phyloP scores from a whole-genome alignment of 1,284 basidiomycete species.

The Naganishia albida region DNA sequence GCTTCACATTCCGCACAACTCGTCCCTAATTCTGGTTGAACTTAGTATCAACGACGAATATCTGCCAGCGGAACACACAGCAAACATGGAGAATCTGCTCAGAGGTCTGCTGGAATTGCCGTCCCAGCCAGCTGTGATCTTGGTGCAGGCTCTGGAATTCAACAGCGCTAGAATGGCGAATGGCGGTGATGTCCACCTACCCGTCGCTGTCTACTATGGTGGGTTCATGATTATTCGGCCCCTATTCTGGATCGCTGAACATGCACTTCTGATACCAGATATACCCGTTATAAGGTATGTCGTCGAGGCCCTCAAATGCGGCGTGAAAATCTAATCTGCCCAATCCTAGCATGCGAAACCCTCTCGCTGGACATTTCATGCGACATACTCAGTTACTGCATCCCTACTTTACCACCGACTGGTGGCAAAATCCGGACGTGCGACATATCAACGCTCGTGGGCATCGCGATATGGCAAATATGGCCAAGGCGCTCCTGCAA shows the following conservation, averaged over 20 bases:
- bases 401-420: slow-evolving; percentile 50
- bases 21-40: slow-evolving; percentile 50
- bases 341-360: slow-evolving; percentile 38
- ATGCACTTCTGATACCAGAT: slow-evolving; percentile 37
- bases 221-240: slow-evolving; percentile 8
- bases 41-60: slow-evolving; percentile 53
- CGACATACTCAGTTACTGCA: slow-evolving; percentile 48
- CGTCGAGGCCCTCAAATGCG: background rate
- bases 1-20: slow-evolving; percentile 46
- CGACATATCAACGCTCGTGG: slow-evolving; percentile 50
- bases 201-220: slow-evolving; percentile 52
- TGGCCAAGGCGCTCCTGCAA: slow-evolving; percentile 45
- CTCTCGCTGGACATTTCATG: slow-evolving; percentile 49
- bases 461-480: slow-evolving; percentile 47
- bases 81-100: slow-evolving; percentile 54
- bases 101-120: slow-evolving; percentile 47
- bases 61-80: slow-evolving; percentile 45
- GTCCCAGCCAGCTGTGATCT: slow-evolving; percentile 47
- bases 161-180: slow-evolving; percentile 44
- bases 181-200: slow-evolving; percentile 53
- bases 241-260: background rate
- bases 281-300: slow-evolving; percentile 49
- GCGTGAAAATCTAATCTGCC: background rate
- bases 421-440: slow-evolving; percentile 49
- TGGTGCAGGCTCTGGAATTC: slow-evolving; percentile 47